Evolutionary conservation across 2,329 filamentous ascomycete genomes (phyloP).

Genomic region (Nigrospora sphaerica): DNA sequence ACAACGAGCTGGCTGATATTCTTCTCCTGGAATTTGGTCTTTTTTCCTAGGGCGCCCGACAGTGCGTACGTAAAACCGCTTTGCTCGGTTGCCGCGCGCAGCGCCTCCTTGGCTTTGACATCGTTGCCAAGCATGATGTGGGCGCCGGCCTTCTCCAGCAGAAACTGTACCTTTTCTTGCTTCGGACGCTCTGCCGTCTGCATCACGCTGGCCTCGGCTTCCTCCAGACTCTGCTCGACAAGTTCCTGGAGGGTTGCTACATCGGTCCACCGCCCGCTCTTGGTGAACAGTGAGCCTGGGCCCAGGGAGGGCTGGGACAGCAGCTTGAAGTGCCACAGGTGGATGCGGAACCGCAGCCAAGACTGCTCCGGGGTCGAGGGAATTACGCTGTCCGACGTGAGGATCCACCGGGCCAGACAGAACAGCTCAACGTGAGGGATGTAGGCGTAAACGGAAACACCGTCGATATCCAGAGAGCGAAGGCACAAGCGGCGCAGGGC

Average conservation of each 20-base stretch:
- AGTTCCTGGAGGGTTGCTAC: conserved; percentile 46
- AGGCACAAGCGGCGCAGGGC: conserved; percentile 41
- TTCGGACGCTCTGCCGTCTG: conserved; percentile 23
- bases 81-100: conserved; percentile 59
- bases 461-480: conserved; percentile 68
- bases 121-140: conserved; percentile 81
- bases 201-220: conserved; percentile 25
- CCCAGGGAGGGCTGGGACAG: conserved; percentile 50
- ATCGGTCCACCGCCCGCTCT: conserved; percentile 51
- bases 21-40: conserved; percentile 73
- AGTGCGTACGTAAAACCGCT: conserved; percentile 75
- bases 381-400: conserved; percentile 28
- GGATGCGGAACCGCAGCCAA: conserved; percentile 64
- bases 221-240: conserved; percentile 35
- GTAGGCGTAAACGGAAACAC: conserved; percentile 77
- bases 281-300: conserved; percentile 46
- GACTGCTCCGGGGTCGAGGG: conserved; percentile 19
- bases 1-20: conserved; percentile 86
- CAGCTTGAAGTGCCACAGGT: conserved; percentile 62
- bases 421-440: conserved; percentile 82
- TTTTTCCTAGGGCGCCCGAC: conserved; percentile 80
- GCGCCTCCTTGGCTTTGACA: conserved; percentile 61
- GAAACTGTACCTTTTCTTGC: conserved; percentile 58
- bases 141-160: conserved; percentile 76
- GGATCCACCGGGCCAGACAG: conserved; percentile 56